Conservation (phyloP, 1,284 basidiomycete genomes). For the Ganoderma boninense region DNA sequence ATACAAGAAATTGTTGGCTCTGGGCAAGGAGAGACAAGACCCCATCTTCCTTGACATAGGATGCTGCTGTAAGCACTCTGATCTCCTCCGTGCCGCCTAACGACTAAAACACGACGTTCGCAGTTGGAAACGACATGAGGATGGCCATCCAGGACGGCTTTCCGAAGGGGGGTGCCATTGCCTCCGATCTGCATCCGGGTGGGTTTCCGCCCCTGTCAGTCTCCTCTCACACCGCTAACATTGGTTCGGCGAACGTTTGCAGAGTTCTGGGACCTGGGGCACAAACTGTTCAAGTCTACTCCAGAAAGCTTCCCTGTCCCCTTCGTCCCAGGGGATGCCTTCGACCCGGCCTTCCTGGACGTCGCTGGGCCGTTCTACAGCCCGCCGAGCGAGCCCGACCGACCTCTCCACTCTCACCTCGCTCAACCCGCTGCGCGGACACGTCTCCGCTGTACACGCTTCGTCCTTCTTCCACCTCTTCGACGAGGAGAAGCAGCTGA, state of each 20-base stretch:
- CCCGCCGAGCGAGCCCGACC: slow-evolving; percentile 32
- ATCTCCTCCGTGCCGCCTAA: neutral
- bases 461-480: slow-evolving; percentile 64
- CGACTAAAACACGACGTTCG: neutral
- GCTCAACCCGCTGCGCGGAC: slow-evolving; percentile 54
- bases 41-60: slow-evolving; percentile 59
- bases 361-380: slow-evolving; percentile 40
- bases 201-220: slow-evolving; percentile 26
- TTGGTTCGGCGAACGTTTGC: slow-evolving; percentile 27
- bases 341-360: slow-evolving; percentile 47
- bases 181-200: slow-evolving; percentile 46
- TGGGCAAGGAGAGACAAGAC: slow-evolving; percentile 47
- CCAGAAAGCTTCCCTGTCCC: slow-evolving; percentile 51
- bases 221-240: slow-evolving; percentile 38
- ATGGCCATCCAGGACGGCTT: slow-evolving; percentile 52
- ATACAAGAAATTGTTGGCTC: slow-evolving; percentile 51
- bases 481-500: slow-evolving; percentile 49
- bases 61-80: slow-evolving; percentile 54
- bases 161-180: slow-evolving; percentile 44
- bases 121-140: slow-evolving; percentile 55
- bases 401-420: slow-evolving; percentile 46
- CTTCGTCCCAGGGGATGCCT: slow-evolving; percentile 57
- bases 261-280: slow-evolving; percentile 47
- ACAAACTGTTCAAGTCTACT: slow-evolving; percentile 43
- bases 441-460: slow-evolving; percentile 55